Base-by-base conservation (phyloP, 768 basidiomycete genomes). In the Podaxis sp. region DNA sequence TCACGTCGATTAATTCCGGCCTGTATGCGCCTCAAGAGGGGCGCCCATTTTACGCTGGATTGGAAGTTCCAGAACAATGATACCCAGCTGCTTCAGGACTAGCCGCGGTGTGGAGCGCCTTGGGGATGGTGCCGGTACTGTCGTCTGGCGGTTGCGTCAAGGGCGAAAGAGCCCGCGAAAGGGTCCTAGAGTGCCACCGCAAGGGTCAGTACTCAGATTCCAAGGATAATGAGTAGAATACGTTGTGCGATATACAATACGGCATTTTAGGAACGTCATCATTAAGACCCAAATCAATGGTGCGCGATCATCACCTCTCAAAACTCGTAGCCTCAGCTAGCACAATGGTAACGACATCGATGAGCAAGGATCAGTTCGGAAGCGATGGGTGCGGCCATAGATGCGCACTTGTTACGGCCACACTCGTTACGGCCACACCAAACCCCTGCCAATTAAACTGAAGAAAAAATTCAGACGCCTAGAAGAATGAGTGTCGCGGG, bases 41-140 rank as follows among this genome's bases (percentile, higher is more conserved):
- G 55, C 61, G 61, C 54, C 61, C 61, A 62, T 62, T 49, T 59
- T 19, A 55, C 52, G 59, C 12, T 55, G n/a, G 46, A 55, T 38
- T 62, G 55, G 61, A 56, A 56, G 46, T 22, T 49, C 37, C 47
- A 36, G 53, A 55, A 61, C 51, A 47, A 24, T 29, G 53, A 47
- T 53, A 29, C 19, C 37, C 40, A 40, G 40, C 52, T 36, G 24
- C 59, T 59, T 52, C 59, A 22, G 38, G 36, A 25, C 54, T 43
- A 53, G 33, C 51, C 33, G 40, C 58, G 33, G 33, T 59, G 49
- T 51, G n/a, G 46, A 29, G 17, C 22, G 25, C n/a, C 47, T 50
- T 37, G 19, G n/a, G 40, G 55, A 56, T 41, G 47, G 22, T 58
- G 51, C 25, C 49, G 24, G 29, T 51, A 38, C 22, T 17, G 47